A percentile compares a stretch with the other conserved stretches of the same genome.
These are phyloP conservation scores for Mycena latifolia DNA, from an alignment of 768 basidiomycete species.

Conservation along the genomic window DNA sequence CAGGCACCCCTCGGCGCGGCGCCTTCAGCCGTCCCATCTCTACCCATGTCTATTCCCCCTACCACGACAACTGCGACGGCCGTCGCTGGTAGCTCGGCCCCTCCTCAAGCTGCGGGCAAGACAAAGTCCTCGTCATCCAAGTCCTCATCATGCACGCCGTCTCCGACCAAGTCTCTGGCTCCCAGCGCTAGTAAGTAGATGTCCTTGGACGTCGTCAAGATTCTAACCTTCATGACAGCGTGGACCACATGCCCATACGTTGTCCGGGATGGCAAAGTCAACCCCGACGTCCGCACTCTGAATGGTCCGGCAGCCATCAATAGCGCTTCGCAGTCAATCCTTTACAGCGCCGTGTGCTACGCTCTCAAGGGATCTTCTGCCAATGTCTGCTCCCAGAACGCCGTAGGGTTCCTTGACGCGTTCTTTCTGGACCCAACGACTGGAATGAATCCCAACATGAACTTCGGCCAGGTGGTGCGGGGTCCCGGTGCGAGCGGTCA, in stretches of 20 bases:
- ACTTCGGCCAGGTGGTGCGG: constrained; percentile 67
- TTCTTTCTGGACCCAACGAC: constrained; percentile 62
- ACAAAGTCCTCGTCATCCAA: constrained; percentile 39
- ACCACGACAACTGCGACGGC: constrained; percentile 32
- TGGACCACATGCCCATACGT: constrained; percentile 61
- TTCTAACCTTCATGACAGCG: constrained; percentile 35
- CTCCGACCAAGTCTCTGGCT: constrained; percentile 59
- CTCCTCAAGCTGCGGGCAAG: constrained; percentile 49
- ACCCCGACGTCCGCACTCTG: constrained; percentile 66
- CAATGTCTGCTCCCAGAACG: constrained; percentile 49
- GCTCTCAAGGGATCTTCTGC: constrained; percentile 42
- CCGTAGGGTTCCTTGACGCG: constrained; percentile 51
- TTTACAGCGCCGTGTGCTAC: constrained; percentile 61
- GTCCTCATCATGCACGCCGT: constrained; percentile 58
- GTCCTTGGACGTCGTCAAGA: not conserved
- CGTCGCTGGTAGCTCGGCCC: constrained; percentile 45
- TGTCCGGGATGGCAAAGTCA: constrained; percentile 64
- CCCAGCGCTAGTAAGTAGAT: constrained; percentile 63
- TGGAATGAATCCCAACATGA: constrained; percentile 65
- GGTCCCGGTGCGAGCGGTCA: constrained; percentile 59
- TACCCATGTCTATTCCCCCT: constrained; percentile 5
- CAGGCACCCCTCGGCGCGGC: constrained; percentile 42
- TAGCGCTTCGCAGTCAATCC: constrained; percentile 54
- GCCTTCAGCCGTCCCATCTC: constrained; percentile 38
- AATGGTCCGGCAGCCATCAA: constrained; percentile 56